Conservation (phyloP, 2,329 filamentous ascomycete species). For the Scedosporium dehoogii region DNA sequence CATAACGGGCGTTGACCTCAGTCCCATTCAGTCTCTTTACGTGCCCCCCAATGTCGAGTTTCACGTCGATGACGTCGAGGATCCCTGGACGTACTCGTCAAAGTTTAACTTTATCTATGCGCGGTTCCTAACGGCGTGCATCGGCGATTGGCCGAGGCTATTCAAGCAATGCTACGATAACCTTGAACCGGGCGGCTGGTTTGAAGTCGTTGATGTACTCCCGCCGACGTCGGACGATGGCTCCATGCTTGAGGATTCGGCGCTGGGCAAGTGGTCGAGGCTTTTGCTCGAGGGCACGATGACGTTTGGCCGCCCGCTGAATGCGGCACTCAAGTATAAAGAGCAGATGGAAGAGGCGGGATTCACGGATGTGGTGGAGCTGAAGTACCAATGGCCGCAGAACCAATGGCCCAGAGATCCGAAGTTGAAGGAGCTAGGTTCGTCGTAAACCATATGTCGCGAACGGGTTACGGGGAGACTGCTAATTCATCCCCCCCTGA, state of each 20-base stretch:
- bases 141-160: constrained; percentile 20
- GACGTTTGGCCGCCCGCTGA: constrained; percentile 23
- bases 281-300: neutral
- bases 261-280: neutral
- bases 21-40: constrained; percentile 46
- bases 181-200: constrained; percentile 23
- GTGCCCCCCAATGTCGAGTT: constrained; percentile 55
- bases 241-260: neutral
- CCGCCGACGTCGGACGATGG: neutral
- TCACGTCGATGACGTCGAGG: constrained; percentile 54
- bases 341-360: neutral
- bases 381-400: neutral
- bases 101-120: constrained; percentile 24
- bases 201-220: neutral
- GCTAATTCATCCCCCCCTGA: neutral
- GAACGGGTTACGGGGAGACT: no score
- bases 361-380: neutral
- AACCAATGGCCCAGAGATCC: neutral
- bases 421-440: neutral
- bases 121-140: constrained; percentile 15
- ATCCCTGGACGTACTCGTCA: constrained; percentile 27
- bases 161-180: constrained; percentile 9
- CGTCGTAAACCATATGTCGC: neutral
- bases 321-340: constrained; percentile 21
- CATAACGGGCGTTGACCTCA: constrained; percentile 43